Percentiles rank a stretch among this genome's conserved stretches.
phyloP scores from a whole-genome alignment of 495 filamentous ascomycete genomes.

The Neurospora sp. region DNA sequence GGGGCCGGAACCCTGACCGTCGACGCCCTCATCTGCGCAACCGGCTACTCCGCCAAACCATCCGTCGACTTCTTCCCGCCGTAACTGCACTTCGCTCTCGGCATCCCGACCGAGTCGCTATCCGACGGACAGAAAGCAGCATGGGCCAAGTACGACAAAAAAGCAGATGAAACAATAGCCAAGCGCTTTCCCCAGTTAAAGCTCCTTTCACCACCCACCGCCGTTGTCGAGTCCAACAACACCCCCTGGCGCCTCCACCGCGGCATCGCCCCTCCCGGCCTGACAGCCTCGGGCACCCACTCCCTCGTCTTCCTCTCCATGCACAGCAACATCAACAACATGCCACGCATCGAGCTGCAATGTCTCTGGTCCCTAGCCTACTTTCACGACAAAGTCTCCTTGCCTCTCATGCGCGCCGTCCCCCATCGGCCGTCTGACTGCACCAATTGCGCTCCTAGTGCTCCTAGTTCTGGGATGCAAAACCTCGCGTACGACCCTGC shows the following conservation, averaged over 20 bases:
- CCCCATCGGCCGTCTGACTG: not conserved
- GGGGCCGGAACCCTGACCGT: conserved; percentile 32
- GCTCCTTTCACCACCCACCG: conserved; percentile 4
- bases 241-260: conserved; percentile 45
- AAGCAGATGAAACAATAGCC: conserved; percentile 50
- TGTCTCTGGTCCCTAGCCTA: conserved; percentile 23
- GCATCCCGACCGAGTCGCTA: conserved; percentile 7
- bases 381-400: conserved; percentile 25
- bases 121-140: not conserved
- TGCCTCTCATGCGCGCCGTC: not conserved
- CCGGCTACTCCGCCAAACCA: conserved; percentile 38
- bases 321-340: conserved; percentile 48
- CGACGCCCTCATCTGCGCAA: conserved; percentile 55
- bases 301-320: conserved; percentile 52
- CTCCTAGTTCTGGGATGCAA: not conserved
- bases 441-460: not conserved
- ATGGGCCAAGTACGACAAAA: conserved; percentile 11
- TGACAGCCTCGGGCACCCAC: conserved; percentile 10
- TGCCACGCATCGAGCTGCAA: conserved; percentile 15
- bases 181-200: conserved; percentile 45
- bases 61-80: conserved; percentile 5
- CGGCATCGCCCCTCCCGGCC: conserved; percentile 53
- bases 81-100: conserved; percentile 5
- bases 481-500: not conserved
- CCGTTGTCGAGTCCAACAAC: not conserved